Conservation (phyloP, 169 alveolate species). For the Plasmodium knowlesi region DNA sequence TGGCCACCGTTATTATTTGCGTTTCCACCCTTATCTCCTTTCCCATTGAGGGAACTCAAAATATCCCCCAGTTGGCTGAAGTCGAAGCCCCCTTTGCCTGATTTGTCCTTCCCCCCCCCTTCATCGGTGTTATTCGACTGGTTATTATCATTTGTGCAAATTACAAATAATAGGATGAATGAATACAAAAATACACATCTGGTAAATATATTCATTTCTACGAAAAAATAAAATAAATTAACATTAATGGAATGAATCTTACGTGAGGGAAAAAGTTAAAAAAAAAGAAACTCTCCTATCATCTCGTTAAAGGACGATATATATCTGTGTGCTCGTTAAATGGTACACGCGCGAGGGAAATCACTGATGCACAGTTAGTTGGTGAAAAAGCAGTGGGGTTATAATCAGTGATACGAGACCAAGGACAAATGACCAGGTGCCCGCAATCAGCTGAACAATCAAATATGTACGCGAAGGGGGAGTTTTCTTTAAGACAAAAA, state of each 20-base stretch:
- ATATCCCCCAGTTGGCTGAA: constrained; percentile 10
- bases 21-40: background rate
- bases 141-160: constrained; percentile 20
- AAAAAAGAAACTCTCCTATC: background rate
- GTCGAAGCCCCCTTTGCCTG: background rate
- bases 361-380: background rate
- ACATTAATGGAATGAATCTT: constrained; percentile 9
- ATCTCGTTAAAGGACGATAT: background rate
- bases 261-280: background rate
- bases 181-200: constrained; percentile 53
- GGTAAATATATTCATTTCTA: constrained; percentile 62
- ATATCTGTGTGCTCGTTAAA: background rate
- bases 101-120: background rate
- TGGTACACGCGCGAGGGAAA: background rate
- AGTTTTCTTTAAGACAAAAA: background rate
- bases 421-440: background rate
- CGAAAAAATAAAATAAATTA: constrained; percentile 6
- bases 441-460: background rate
- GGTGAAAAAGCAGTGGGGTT: background rate
- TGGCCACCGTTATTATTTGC: background rate
- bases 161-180: constrained; percentile 30
- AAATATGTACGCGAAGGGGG: constrained; percentile 1
- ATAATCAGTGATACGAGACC: background rate
- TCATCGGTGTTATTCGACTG: background rate
- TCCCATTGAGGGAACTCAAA: constrained; percentile 12